phyloP scores from a whole-genome alignment of 2,329 filamentous ascomycete genomes.

The Fusarium ramigenum region DNA sequence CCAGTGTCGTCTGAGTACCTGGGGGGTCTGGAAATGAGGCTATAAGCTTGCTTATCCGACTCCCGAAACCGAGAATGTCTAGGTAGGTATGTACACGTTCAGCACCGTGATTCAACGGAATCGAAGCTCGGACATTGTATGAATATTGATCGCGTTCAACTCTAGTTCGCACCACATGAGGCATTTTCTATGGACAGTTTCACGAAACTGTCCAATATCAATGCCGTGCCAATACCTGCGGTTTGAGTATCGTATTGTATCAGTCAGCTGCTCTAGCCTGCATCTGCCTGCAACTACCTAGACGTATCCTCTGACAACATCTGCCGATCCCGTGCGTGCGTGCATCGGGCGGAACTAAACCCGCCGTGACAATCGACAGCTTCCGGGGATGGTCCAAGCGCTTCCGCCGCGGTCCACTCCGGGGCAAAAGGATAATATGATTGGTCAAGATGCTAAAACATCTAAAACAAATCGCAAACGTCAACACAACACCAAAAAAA shows the following conservation, averaged over 20 bases:
- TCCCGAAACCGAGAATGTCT: neutral
- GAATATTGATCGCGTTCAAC: neutral
- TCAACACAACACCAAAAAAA: constrained; percentile 30
- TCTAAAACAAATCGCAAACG: constrained; percentile 21
- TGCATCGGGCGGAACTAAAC: constrained; percentile 6
- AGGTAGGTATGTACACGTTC: neutral
- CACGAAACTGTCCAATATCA: neutral
- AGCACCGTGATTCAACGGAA: neutral
- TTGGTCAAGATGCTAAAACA: constrained; percentile 9
- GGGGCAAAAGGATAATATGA: neutral
- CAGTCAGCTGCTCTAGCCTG: neutral
- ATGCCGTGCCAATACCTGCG: neutral
- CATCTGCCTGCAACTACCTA: neutral
- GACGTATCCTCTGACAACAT: neutral
- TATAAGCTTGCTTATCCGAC: neutral
- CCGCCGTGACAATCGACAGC: neutral
- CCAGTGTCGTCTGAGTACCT: neutral
- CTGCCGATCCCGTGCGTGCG: constrained; percentile 8
- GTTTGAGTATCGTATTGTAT: neutral
- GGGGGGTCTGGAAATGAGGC: neutral
- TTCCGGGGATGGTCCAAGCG: constrained; percentile 27
- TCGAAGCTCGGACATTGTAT: neutral
- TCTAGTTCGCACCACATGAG: neutral
- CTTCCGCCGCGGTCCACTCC: constrained; percentile 8
- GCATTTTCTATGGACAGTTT: neutral